Evolutionary conservation across 2,329 filamentous ascomycete species (phyloP).

Genomic region (Arthrobotrys musiformis): DNA sequence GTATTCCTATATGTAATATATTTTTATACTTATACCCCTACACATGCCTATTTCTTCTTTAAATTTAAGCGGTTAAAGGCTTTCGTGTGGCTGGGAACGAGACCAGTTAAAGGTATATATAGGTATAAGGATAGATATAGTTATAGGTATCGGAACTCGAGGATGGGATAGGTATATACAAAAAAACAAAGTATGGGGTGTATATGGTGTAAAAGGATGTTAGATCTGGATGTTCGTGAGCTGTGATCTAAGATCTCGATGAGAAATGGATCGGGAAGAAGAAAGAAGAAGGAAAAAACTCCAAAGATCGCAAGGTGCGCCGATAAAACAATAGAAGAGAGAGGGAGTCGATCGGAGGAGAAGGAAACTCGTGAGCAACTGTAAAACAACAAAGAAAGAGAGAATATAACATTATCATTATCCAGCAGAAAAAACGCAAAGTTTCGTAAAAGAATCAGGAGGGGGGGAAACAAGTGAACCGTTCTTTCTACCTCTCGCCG

Average conservation of each 20-base stretch:
- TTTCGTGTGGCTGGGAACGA: no score
- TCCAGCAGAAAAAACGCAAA: neutral
- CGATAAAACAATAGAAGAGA: neutral
- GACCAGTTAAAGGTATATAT: no score
- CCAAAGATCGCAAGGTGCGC: neutral
- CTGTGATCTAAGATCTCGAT: neutral
- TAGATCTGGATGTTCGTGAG: neutral
- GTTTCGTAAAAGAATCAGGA: neutral
- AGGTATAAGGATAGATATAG: no score
- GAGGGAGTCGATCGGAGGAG: neutral
- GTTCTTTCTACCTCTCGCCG: no score
- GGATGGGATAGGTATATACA: neutral
- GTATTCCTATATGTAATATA: no score
- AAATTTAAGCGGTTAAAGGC: no score
- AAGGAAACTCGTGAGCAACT: neutral
- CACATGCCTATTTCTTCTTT: no score
- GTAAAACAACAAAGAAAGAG: neutral
- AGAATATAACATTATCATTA: slow-evolving; percentile 2
- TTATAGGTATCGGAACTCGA: no score
- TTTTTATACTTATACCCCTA: no score
- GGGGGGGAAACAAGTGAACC: no score
- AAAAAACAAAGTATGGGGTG: neutral
- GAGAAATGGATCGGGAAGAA: neutral
- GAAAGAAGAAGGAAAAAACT: neutral
- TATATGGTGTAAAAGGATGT: neutral